phyloP scores from a whole-genome alignment of 495 filamentous ascomycete genomes.

The Penicillium odoratum region DNA sequence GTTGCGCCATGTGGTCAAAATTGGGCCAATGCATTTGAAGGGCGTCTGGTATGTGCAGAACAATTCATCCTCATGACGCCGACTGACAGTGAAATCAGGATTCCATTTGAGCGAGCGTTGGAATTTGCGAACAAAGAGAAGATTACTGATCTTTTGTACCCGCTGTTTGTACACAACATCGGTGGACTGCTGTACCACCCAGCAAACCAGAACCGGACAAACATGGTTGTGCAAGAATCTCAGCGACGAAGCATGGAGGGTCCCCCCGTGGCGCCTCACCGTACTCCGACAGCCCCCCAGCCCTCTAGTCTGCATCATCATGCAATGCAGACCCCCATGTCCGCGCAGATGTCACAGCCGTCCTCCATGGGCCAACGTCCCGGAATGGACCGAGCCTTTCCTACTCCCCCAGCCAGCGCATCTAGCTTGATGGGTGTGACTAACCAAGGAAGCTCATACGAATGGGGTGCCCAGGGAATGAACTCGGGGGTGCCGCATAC shows the following conservation, averaged over 20 bases:
- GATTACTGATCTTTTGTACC: slow-evolving; percentile 93
- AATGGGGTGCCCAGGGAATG: slow-evolving; percentile 72
- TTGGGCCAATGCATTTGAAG: slow-evolving; percentile 98
- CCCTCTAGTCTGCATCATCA: slow-evolving; percentile 78
- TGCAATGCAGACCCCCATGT: slow-evolving; percentile 69
- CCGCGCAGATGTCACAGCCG: slow-evolving; percentile 64
- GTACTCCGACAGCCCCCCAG: slow-evolving; percentile 56
- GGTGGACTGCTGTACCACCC: slow-evolving; percentile 92
- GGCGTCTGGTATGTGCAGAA: slow-evolving; percentile 81
- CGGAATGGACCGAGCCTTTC: slow-evolving; percentile 80
- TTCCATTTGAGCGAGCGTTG: slow-evolving; percentile 92
- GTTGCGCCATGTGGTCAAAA: slow-evolving; percentile 94
- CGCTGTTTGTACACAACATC: slow-evolving; percentile 97
- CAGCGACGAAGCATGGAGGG: slow-evolving; percentile 67
- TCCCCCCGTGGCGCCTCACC: slow-evolving; percentile 27
- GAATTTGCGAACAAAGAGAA: slow-evolving; percentile 99
- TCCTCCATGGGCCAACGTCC: slow-evolving; percentile 72
- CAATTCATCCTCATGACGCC: too few relatives aligned
- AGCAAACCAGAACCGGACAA: slow-evolving; percentile 78
- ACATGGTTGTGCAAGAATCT: slow-evolving; percentile 83
- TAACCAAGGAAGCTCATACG: slow-evolving; percentile 68
- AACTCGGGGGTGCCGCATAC: slow-evolving; percentile 59
- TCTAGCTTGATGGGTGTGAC: slow-evolving; percentile 86
- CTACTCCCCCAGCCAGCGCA: slow-evolving; percentile 89
- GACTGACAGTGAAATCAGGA: slow-evolving; percentile 57